phyloP scores from a whole-genome alignment of 2,329 filamentous ascomycete species.

The Pyrenophora graminea region DNA sequence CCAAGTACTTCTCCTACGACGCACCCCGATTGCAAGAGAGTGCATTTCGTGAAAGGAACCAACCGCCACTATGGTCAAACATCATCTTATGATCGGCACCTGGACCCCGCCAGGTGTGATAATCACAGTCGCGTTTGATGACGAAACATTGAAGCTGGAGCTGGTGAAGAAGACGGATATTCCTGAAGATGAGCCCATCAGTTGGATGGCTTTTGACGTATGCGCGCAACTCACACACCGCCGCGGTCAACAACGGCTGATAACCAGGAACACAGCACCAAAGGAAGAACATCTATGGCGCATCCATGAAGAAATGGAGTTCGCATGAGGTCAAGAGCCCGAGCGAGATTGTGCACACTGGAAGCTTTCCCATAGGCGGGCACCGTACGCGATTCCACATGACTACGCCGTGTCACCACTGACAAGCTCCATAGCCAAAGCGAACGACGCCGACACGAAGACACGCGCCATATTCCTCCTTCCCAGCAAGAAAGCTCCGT shows the following conservation, averaged over 20 bases:
- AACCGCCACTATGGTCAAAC: conserved; percentile 64
- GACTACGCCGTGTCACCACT: not conserved
- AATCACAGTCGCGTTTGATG: conserved; percentile 86
- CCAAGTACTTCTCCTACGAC: not conserved
- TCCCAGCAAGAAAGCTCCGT: conserved; percentile 75
- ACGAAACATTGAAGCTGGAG: conserved; percentile 73
- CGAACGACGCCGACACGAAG: conserved; percentile 71
- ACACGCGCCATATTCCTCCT: conserved; percentile 89
- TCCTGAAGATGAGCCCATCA: conserved; percentile 82
- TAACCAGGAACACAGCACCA: conserved; percentile 61
- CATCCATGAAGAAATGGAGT: conserved; percentile 92
- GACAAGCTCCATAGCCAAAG: conserved; percentile 58
- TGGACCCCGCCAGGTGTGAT: conserved; percentile 90
- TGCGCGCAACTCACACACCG: conserved; percentile 36
- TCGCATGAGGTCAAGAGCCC: conserved; percentile 78
- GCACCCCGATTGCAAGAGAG: not conserved
- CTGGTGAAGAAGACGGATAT: conserved; percentile 81
- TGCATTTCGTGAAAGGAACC: not conserved
- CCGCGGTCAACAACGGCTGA: conserved; percentile 19
- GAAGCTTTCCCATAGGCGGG: conserved; percentile 73
- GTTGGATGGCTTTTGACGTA: conserved; percentile 91
- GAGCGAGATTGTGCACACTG: conserved; percentile 73
- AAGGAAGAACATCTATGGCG: conserved; percentile 84
- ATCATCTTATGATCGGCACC: conserved; percentile 90
- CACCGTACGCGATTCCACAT: conserved; percentile 62